Base-by-base conservation (phyloP, 108 stramenopile species). In the Nitzschia inconspicua region DNA sequence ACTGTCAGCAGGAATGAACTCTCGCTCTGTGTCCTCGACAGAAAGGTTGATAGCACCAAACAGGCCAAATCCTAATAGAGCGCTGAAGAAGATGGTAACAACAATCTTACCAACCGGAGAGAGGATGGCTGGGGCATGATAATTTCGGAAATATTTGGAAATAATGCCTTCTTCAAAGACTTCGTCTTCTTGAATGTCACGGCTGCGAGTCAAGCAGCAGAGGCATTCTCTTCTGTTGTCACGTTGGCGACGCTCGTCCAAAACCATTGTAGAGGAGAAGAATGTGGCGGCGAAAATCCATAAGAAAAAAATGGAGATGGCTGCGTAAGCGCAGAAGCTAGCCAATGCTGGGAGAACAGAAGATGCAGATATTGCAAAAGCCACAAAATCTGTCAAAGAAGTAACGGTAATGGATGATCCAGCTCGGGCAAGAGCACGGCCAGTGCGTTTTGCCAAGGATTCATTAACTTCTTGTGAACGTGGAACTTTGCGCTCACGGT, bases 221-320 rank as follows among this genome's bases (percentile, higher is more conserved):
- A 81, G 65, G 49, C 69, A 69, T 40, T 91, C 90, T 36, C 70
- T 46, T 22, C 85, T 64, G 29, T 86, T 83, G 57, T 77, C 90
- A 18, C 82, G 52, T 72, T 91, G 90, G 26, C 90, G 78, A 63
- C 87, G 78, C 26, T 78, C 85, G 60, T 91, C 90, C 24, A 86
- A 36, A 3, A 87, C 79, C 67, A 91, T 57, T 2, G 65, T 66
- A 6, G 82, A 73, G 23, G 79, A 70, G 65, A 88, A 88, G 55
- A 88, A 77, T 14, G 75, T 85, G 39, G 73, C 73, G 49, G 85
- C 71, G 20, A 88, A 70, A 0, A 76, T n/a, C 78, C 85, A 93
- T 16, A 89, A 60, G 51, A 90, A 85, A 49, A 86, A 67, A 43
- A 93, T 86, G 14, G 61, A 55, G 36, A 80, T 66, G 46, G 80